Evolutionary conservation across 1,284 basidiomycete genomes (phyloP).

Genomic region (Pterulicium gracile): DNA sequence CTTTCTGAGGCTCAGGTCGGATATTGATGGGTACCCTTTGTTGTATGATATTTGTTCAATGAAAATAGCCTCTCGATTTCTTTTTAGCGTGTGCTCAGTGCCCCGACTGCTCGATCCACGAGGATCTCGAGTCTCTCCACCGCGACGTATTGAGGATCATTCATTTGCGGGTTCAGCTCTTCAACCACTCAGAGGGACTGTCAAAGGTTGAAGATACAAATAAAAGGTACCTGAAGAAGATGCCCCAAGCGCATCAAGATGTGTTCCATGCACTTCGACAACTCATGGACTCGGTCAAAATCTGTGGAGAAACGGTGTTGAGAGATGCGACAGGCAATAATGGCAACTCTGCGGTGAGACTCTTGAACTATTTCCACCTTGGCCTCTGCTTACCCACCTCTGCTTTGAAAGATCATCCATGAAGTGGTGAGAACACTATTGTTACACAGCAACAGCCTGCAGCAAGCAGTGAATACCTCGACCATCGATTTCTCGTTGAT

Average conservation of each 20-base stretch:
- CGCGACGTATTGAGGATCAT: background rate
- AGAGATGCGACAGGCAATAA: background rate
- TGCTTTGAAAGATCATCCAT: slow-evolving; percentile 5
- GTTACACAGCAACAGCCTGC: slow-evolving; percentile 23
- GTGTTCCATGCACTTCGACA: background rate
- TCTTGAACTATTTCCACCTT: too few relatives aligned
- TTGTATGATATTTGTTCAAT: slow-evolving; percentile 17
- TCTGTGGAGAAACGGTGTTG: background rate
- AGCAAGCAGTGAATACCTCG: slow-evolving; percentile 15
- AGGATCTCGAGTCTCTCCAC: slow-evolving; percentile 4
- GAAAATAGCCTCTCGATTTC: slow-evolving; percentile 26
- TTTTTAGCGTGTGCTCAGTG: slow-evolving; percentile 17
- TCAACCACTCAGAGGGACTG: background rate
- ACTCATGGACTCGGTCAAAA: background rate
- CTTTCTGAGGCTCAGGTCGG: slow-evolving; percentile 8
- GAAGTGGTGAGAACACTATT: slow-evolving; percentile 22
- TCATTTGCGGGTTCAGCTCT: background rate
- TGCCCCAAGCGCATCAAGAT: background rate
- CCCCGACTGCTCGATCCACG: slow-evolving; percentile 5
- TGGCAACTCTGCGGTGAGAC: too few relatives aligned
- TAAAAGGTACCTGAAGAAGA: background rate
- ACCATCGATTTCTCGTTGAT: slow-evolving; percentile 39
- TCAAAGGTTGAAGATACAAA: background rate
- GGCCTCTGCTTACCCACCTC: too few relatives aligned
- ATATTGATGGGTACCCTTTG: slow-evolving; percentile 9